phyloP scores from a whole-genome alignment of 1,284 basidiomycete genomes.

The Leccinum solheimii region DNA sequence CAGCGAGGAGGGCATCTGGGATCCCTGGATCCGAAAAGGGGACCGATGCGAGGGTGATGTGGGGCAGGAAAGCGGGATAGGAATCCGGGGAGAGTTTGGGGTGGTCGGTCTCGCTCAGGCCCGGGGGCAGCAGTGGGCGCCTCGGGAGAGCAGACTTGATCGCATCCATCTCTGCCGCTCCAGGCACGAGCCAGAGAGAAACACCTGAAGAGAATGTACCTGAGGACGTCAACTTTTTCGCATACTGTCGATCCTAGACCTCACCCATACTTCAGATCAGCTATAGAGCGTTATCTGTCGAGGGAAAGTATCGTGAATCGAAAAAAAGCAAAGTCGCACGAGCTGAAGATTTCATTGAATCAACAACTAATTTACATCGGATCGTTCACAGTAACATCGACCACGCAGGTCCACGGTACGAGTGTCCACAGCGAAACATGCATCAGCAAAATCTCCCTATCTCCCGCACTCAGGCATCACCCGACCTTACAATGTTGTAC shows the following conservation, averaged over 20 bases:
- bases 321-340: neutral
- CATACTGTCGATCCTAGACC: constrained; percentile 1
- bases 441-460: neutral
- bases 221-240: neutral
- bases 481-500: neutral
- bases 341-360: neutral
- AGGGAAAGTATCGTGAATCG: neutral
- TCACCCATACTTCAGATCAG: constrained; percentile 22
- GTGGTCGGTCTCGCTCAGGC: constrained; percentile 3
- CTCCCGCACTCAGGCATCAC: neutral
- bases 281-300: neutral
- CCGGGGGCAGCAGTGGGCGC: constrained; percentile 1
- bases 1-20: constrained; percentile 38
- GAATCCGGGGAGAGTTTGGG: constrained; percentile 22
- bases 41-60: constrained; percentile 65
- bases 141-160: no score
- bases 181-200: constrained; percentile 66
- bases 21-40: constrained; percentile 27
- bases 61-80: constrained; percentile 65
- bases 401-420: neutral
- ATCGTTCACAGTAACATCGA: constrained; percentile 1
- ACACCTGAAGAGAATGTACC: constrained; percentile 39
- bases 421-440: neutral
- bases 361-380: constrained; percentile 19
- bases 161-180: constrained; percentile 13